A percentile compares a stretch with the other conserved stretches of the same genome.
Conservation (phyloP, 1,284 basidiomycete species). For the Tylopilus sp. region DNA sequence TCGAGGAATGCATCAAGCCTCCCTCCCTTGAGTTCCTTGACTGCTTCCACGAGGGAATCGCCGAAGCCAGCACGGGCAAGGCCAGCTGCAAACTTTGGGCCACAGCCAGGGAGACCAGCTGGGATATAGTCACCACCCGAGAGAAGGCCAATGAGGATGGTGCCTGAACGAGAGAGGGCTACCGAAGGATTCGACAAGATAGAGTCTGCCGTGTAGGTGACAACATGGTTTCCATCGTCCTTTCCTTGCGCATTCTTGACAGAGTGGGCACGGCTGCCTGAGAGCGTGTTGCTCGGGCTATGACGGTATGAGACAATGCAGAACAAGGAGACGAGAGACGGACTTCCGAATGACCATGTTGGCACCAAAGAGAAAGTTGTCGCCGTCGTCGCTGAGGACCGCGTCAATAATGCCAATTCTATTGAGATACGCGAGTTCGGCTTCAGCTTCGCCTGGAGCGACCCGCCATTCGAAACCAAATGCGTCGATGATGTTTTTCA, state of each 20-base stretch:
- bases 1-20: slow-evolving; percentile 53
- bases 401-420: slow-evolving; percentile 81
- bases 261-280: slow-evolving; percentile 61
- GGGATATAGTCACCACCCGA: slow-evolving; percentile 89
- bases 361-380: slow-evolving; percentile 90
- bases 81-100: slow-evolving; percentile 59
- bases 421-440: slow-evolving; percentile 89
- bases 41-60: slow-evolving; percentile 61
- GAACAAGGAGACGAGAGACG: slow-evolving; percentile 17
- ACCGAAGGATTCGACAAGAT: slow-evolving; percentile 53
- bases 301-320: slow-evolving; percentile 7
- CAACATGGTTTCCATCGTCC: slow-evolving; percentile 72
- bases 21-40: slow-evolving; percentile 45
- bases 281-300: slow-evolving; percentile 72
- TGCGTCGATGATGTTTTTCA: slow-evolving; percentile 80
- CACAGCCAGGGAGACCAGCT: slow-evolving; percentile 62
- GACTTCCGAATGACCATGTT: slow-evolving; percentile 76
- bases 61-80: slow-evolving; percentile 72
- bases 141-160: slow-evolving; percentile 84
- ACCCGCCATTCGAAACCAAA: slow-evolving; percentile 88
- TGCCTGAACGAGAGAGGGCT: slow-evolving; percentile 64
- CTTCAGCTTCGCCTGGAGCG: slow-evolving; percentile 95
- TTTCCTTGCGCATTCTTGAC: slow-evolving; percentile 61
- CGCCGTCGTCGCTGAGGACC: slow-evolving; percentile 90
- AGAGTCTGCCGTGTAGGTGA: slow-evolving; percentile 57